These are phyloP conservation scores for Exophiala lecanii-corni DNA, from an alignment of 2,329 filamentous ascomycete genomes.

Conservation along the genomic window DNA sequence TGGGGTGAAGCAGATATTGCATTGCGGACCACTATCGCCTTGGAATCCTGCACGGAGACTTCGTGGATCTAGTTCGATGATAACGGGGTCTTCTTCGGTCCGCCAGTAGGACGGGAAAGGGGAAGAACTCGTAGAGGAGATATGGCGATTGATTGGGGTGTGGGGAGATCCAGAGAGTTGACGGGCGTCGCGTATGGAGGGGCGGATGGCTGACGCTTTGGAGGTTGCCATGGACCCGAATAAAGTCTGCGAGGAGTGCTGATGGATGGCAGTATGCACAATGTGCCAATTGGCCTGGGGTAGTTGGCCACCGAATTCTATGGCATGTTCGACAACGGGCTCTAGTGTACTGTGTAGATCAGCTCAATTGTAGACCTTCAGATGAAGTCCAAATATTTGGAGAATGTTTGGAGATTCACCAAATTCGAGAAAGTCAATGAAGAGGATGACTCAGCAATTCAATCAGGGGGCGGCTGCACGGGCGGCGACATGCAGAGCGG, in stretches of 20 bases:
- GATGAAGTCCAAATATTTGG: too few relatives aligned
- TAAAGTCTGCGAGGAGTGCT: not conserved
- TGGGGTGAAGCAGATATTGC: conserved; percentile 67
- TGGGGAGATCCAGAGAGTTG: conserved; percentile 44
- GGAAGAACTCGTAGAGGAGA: conserved; percentile 55
- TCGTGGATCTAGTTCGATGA: conserved; percentile 78
- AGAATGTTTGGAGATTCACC: too few relatives aligned
- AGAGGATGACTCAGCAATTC: too few relatives aligned
- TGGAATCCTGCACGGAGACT: conserved; percentile 80
- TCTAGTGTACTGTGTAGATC: too few relatives aligned
- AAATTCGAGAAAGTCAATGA: too few relatives aligned
- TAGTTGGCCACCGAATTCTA: too few relatives aligned
- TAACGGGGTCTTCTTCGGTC: conserved; percentile 75
- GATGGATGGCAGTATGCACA: too few relatives aligned
- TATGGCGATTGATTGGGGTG: conserved; percentile 55
- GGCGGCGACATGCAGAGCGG: too few relatives aligned
- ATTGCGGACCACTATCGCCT: conserved; percentile 70
- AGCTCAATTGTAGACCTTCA: too few relatives aligned
- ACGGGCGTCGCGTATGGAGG: conserved; percentile 19
- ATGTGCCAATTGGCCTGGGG: too few relatives aligned
- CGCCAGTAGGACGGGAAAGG: conserved; percentile 52
- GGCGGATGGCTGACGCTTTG: conserved; percentile 28
- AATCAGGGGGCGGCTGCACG: too few relatives aligned
- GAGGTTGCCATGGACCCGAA: not conserved
- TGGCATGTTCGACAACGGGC: too few relatives aligned